A percentile compares a stretch with the other conserved stretches of the same genome.
Evolutionary conservation across 192 early-diverging fungal genomes (phyloP).

Genomic region (Entomortierella chlamydospora): DNA sequence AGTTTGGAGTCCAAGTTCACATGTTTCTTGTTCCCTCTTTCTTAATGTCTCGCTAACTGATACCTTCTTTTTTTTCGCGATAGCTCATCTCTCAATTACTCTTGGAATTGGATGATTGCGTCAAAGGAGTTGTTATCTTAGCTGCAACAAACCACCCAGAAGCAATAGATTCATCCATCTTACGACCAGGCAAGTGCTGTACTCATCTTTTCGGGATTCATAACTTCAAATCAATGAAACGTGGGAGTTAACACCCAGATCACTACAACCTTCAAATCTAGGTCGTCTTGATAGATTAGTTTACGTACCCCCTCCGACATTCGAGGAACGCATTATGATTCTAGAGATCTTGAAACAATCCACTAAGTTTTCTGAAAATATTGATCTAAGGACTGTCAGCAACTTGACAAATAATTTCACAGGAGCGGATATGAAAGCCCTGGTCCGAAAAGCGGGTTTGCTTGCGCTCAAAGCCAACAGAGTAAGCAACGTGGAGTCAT

Average conservation of each 20-base stretch:
- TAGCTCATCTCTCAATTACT: conserved; percentile 82
- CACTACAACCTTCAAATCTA: conserved; percentile 7
- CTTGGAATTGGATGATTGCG: conserved; percentile 78
- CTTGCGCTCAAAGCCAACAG: conserved; percentile 59
- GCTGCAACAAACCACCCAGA: conserved; percentile 89
- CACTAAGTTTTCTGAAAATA: conserved; percentile 29
- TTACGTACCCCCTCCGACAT: conserved; percentile 73
- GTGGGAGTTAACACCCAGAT: neutral
- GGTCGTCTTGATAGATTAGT: conserved; percentile 85
- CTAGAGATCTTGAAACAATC: conserved; percentile 61
- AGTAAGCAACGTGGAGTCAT: conserved; percentile 4
- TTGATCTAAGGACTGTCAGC: conserved; percentile 59
- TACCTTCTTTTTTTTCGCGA: neutral
- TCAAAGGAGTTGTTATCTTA: conserved; percentile 77
- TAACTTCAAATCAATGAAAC: too few species aligned
- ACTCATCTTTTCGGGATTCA: too few species aligned
- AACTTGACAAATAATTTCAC: conserved; percentile 65
- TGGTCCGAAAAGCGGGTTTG: conserved; percentile 68
- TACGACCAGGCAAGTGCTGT: conserved; percentile 73
- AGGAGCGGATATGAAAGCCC: conserved; percentile 75
- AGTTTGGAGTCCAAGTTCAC: too few species aligned
- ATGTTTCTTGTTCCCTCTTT: neutral
- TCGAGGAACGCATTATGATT: conserved; percentile 71
- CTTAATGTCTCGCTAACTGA: too few species aligned
- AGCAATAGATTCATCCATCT: conserved; percentile 78